Conservation (phyloP, 2,329 filamentous ascomycete species). For the Elsinoe batatas region DNA sequence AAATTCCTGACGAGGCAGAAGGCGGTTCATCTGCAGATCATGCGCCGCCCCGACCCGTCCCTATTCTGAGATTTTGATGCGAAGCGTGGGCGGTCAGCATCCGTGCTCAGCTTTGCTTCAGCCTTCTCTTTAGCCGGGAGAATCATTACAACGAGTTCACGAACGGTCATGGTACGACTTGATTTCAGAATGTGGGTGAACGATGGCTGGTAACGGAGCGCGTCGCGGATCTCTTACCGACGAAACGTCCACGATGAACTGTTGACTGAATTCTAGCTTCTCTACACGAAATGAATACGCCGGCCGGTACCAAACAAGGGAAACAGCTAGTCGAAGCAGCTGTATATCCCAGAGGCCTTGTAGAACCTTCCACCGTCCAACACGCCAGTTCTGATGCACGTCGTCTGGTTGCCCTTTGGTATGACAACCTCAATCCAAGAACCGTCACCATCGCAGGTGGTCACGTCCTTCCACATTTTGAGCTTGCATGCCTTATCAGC, state of each 20-base stretch:
- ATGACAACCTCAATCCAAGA: conserved; percentile 12
- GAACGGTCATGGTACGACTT: background rate
- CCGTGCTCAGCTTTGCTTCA: background rate
- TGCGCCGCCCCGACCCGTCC: conserved; percentile 3
- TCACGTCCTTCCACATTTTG: conserved; percentile 16
- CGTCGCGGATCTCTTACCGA: conserved; percentile 11
- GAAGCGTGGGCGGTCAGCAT: background rate
- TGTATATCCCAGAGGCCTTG: conserved; percentile 21
- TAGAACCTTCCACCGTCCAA: conserved; percentile 20
- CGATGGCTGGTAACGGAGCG: background rate
- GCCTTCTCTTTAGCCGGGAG: conserved; percentile 4
- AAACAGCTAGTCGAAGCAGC: conserved; percentile 15
- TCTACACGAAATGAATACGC: conserved; percentile 13
- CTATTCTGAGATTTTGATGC: background rate
- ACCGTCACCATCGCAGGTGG: conserved; percentile 17
- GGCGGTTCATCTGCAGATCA: conserved; percentile 8
- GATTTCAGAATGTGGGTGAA: background rate
- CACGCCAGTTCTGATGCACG: conserved; percentile 19
- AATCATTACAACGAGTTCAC: background rate
- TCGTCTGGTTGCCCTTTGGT: conserved; percentile 11
- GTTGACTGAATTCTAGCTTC: background rate
- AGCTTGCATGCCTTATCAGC: conserved; percentile 18
- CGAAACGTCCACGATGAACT: conserved; percentile 15
- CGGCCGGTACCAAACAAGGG: background rate
- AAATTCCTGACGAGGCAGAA: background rate